phyloP scores from a whole-genome alignment of 2,329 filamentous ascomycete species.

The Aphanocladium album region DNA sequence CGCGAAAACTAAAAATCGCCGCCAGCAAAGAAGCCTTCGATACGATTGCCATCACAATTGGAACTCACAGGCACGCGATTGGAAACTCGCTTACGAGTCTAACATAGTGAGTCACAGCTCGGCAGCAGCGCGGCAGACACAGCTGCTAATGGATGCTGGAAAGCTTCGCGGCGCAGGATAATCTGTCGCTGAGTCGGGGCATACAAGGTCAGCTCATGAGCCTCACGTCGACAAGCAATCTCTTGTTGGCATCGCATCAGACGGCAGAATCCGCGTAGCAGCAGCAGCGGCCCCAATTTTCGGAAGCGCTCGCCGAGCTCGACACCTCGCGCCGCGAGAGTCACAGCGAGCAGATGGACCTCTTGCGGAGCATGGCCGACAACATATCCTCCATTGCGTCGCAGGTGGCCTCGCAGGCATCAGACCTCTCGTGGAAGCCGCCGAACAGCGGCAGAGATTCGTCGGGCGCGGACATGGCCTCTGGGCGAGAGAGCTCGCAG shows the following conservation, averaged over 20 bases:
- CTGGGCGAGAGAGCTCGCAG: not conserved
- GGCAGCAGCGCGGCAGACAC: no score
- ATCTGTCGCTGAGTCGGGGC: not conserved
- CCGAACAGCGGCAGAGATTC: not conserved
- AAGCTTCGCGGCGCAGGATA: not conserved
- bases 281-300: not conserved
- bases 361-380: not conserved
- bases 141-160: not conserved
- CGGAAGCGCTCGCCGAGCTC: not conserved
- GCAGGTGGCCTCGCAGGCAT: not conserved
- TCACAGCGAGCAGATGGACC: not conserved
- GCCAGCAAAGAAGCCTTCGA: not conserved
- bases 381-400: not conserved
- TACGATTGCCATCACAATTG: not conserved
- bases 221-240: not conserved
- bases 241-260: not conserved
- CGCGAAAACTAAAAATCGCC: not conserved
- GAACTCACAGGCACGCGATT: not conserved
- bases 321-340: not conserved
- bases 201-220: not conserved
- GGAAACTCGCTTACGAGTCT: not conserved
- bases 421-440: not conserved
- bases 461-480: not conserved
- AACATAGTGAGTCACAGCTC: not conserved
- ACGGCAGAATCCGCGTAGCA: not conserved